Percentiles rank a stretch among this genome's conserved stretches.
Conservation (phyloP, 108 stramenopile genomes). For the Schizochytrium sp. region DNA sequence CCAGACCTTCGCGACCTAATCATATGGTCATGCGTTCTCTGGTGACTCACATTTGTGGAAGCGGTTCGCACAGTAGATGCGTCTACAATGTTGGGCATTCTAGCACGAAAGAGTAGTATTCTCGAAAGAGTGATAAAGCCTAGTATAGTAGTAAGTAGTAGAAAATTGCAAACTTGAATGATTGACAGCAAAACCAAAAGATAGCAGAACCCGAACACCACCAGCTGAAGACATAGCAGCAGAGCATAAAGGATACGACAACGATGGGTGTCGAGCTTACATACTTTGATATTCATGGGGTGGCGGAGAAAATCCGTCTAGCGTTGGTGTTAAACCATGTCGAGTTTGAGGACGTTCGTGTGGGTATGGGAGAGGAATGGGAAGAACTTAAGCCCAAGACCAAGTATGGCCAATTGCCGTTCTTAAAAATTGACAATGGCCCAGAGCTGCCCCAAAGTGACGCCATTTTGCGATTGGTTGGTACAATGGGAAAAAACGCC, state of each 20-base stretch:
- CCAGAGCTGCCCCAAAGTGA: constrained; percentile 69
- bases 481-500: constrained; percentile 61
- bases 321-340: constrained; percentile 72
- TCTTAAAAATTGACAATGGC: constrained; percentile 78
- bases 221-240: not conserved
- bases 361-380: constrained; percentile 76
- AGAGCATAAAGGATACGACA: not conserved
- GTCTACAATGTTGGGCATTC: too few relatives aligned
- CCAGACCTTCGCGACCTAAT: too few relatives aligned
- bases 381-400: constrained; percentile 77
- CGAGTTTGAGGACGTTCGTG: constrained; percentile 74
- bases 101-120: too few relatives aligned
- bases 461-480: constrained; percentile 79
- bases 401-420: constrained; percentile 78
- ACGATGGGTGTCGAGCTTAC: constrained; percentile 75
- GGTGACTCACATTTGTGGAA: too few relatives aligned
- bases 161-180: too few relatives aligned
- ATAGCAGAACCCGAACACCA: too few relatives aligned
- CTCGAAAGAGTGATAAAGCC: too few relatives aligned
- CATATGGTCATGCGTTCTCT: too few relatives aligned
- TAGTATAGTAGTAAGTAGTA: too few relatives aligned
- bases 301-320: constrained; percentile 78
- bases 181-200: too few relatives aligned
- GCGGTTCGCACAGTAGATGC: too few relatives aligned
- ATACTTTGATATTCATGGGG: constrained; percentile 83